These are phyloP conservation scores for Arabidopsis arenosa DNA, from an alignment of 345 rosid genomes.

Conservation along the genomic window DNA sequence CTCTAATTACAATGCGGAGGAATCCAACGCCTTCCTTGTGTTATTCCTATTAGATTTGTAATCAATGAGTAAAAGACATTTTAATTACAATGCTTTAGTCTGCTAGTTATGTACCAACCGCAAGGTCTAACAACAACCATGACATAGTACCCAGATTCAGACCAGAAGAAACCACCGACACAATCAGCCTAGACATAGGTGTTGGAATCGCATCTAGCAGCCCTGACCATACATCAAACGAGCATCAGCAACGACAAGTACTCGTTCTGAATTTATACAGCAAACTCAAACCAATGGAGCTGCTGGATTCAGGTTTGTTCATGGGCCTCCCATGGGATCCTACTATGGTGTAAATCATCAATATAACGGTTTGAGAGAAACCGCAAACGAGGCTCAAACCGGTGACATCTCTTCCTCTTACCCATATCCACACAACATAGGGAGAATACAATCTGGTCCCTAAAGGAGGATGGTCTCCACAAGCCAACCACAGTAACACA, in stretches of 20 bases:
- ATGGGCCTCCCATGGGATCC: slow-evolving; percentile 52
- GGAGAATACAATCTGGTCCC: slow-evolving; percentile 79
- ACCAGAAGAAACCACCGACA: slow-evolving; percentile 54
- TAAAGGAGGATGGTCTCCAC: slow-evolving; percentile 39
- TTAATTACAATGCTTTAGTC: too few relatives aligned
- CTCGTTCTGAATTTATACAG: slow-evolving; percentile 48
- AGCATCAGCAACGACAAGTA: slow-evolving; percentile 48
- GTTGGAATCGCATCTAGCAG: slow-evolving; percentile 72
- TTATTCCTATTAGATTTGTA: too few relatives aligned
- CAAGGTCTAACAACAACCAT: slow-evolving; percentile 64
- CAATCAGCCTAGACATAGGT: slow-evolving; percentile 89
- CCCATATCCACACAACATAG: slow-evolving; percentile 68
- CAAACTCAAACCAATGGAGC: slow-evolving; percentile 49
- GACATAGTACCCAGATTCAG: slow-evolving; percentile 54
- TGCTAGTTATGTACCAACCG: slow-evolving; percentile 59
- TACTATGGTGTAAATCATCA: slow-evolving; percentile 58
- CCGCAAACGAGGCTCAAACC: slow-evolving; percentile 49
- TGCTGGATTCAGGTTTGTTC: slow-evolving; percentile 58
- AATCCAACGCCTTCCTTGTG: too few relatives aligned
- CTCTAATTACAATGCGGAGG: too few relatives aligned
- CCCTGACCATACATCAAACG: slow-evolving; percentile 52
- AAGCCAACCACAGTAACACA: slow-evolving; percentile 20
- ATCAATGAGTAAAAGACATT: too few relatives aligned
- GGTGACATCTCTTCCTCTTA: slow-evolving; percentile 61
- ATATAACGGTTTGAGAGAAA: slow-evolving; percentile 54